Evolutionary conservation across 306 rosid species (phyloP).

Genomic region (Gynostemma pentaphyllum): DNA sequence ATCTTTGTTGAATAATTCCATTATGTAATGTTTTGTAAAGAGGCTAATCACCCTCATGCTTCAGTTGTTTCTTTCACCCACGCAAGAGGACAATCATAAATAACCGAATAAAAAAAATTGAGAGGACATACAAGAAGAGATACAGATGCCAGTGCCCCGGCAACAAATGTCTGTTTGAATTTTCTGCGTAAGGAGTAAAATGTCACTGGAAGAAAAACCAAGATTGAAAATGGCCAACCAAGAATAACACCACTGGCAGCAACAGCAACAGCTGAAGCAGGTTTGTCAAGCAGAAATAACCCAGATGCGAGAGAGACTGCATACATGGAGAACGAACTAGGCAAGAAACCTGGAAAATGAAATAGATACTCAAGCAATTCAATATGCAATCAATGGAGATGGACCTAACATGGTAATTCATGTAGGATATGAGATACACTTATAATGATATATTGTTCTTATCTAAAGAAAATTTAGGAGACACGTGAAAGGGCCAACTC

Average conservation of each 20-base stretch:
- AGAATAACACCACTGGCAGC: conserved; percentile 82
- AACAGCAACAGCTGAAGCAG: conserved; percentile 66
- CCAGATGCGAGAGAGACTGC: conserved; percentile 87
- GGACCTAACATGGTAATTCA: not conserved
- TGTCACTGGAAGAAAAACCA: conserved; percentile 84
- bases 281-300: conserved; percentile 75
- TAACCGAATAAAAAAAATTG: not conserved
- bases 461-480: not conserved
- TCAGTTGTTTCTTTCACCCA: not conserved
- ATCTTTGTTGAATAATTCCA: not conserved
- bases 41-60: not conserved
- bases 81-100: not conserved
- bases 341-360: conserved; percentile 76
- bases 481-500: conserved; percentile 21
- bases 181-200: conserved; percentile 51
- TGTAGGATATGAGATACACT: not conserved
- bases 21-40: not conserved
- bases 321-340: conserved; percentile 97
- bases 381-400: not conserved
- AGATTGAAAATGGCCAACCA: conserved; percentile 98
- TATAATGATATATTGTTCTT: not conserved
- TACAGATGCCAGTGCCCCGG: conserved; percentile 59
- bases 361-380: conserved; percentile 1
- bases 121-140: conserved; percentile 62
- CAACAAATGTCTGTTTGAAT: conserved; percentile 52